Conservation (phyloP, 805 yeast genomes). For the Myxozyma monticola region DNA sequence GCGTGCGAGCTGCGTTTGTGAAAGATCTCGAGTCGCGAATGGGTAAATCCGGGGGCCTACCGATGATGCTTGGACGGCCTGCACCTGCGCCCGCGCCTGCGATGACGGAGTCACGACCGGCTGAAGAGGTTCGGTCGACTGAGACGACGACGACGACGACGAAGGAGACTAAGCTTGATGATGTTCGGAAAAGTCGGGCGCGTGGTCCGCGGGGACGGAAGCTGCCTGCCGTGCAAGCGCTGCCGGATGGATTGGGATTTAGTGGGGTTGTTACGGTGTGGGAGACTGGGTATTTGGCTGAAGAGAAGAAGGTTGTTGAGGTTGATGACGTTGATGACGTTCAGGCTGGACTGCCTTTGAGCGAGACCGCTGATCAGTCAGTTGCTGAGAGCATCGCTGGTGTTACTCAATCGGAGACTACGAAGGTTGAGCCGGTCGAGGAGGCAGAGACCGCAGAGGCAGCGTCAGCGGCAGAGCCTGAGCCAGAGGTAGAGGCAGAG, state of each 20-base stretch:
- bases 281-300: constrained; percentile 15
- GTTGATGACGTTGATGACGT: neutral
- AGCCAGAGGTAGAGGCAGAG: neutral
- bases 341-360: neutral
- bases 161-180: constrained; percentile 32
- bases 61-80: constrained; percentile 43
- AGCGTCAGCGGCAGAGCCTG: neutral
- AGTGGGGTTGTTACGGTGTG: constrained; percentile 19
- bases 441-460: neutral
- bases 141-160: constrained; percentile 26
- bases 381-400: neutral
- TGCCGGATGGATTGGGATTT: constrained; percentile 34
- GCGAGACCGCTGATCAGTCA: neutral
- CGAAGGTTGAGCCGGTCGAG: neutral
- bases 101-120: constrained; percentile 13
- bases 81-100: neutral
- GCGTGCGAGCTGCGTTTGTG: constrained; percentile 51
- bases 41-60: constrained; percentile 50
- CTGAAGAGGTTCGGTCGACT: neutral
- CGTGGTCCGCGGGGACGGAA: constrained; percentile 75
- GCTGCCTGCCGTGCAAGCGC: constrained; percentile 55
- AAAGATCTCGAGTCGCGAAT: constrained; percentile 61
- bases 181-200: constrained; percentile 54
- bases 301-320: neutral
- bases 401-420: neutral